Evolutionary conservation across 169 alveolate genomes (phyloP).

Genomic region (Plasmodium ovale): DNA sequence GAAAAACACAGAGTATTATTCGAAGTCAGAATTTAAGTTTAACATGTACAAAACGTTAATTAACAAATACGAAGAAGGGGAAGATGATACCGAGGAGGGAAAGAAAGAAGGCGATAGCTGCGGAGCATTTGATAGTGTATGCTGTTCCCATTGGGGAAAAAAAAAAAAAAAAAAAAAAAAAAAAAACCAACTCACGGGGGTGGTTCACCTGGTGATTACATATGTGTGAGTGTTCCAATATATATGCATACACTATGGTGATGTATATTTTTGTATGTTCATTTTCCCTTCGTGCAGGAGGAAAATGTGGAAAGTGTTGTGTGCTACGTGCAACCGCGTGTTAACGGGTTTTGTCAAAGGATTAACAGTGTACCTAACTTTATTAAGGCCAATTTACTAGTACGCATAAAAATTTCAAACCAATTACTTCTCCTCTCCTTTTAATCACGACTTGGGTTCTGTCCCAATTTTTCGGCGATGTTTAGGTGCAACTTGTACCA

Average conservation of each 20-base stretch:
- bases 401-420: not conserved
- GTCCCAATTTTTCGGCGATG: too few species aligned
- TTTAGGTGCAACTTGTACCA: too few species aligned
- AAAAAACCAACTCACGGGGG: too few species aligned
- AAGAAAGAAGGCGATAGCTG: not conserved
- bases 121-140: not conserved
- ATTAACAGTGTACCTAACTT: conserved; percentile 46
- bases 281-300: not conserved
- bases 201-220: too few species aligned
- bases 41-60: conserved; percentile 54
- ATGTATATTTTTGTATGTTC: too few species aligned
- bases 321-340: conserved; percentile 59
- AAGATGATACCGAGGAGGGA: not conserved
- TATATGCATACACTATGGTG: too few species aligned
- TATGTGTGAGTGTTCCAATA: too few species aligned
- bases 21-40: conserved; percentile 31
- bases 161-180: not conserved
- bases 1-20: conserved; percentile 11
- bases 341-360: conserved; percentile 62
- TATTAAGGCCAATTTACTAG: conserved; percentile 52
- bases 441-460: too few species aligned
- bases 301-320: conserved; percentile 60
- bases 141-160: not conserved
- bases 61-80: conserved; percentile 31
- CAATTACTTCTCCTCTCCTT: not conserved